Base-by-base conservation (phyloP, 176 grass and related monocot species). In the Eragrostis nindensis region DNA sequence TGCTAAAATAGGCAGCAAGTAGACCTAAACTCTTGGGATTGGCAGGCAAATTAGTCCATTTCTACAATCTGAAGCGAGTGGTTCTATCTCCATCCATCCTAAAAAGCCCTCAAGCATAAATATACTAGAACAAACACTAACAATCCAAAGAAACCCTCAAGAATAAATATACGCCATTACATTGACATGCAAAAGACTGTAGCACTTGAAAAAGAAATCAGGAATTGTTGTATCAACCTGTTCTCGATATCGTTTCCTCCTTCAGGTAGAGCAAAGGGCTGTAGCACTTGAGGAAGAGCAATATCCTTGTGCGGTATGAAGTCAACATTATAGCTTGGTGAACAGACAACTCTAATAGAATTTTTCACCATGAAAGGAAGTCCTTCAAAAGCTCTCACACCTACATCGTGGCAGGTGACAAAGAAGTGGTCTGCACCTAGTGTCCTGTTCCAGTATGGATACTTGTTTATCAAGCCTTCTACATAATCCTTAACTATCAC, bases 371-470 rank as follows among this genome's bases (percentile, higher is more conserved):
- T 86, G 74, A 91, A 84, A 49, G 80, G 79, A 75, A 95, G 86
- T 46, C 92, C 92, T 89, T 99, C 92, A 43, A 99, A 99, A 46
- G 96, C 92, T 71, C 96, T 91, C 69, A 99, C 96, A 47, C 96
- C 96, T 13, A 99, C 96, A 73, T 99, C 96, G 72, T 99, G 96
- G 76, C 96, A 99, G 43, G 96, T 92, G 26, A 99, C 88, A 85
- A 99, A 91, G 62, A 99, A 91, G 66, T 99, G 96, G 22, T 95
- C 88, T 11, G 92, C 88, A n/a, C 96, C 96, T 21, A 91, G 62
- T 70, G 96, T 99, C 64, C 88, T 86, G 82, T 99, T 99, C 96
- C 92, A 99, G 84, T 93, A 99, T 59, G 92, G 92, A 61, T 99
- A 93, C 88, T 95, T 99, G 43, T 70, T 89, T 86, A 99, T 93